Base-by-base conservation (phyloP, 371 early-diverging fungal genomes). In the Saksenaea vasiformis region DNA sequence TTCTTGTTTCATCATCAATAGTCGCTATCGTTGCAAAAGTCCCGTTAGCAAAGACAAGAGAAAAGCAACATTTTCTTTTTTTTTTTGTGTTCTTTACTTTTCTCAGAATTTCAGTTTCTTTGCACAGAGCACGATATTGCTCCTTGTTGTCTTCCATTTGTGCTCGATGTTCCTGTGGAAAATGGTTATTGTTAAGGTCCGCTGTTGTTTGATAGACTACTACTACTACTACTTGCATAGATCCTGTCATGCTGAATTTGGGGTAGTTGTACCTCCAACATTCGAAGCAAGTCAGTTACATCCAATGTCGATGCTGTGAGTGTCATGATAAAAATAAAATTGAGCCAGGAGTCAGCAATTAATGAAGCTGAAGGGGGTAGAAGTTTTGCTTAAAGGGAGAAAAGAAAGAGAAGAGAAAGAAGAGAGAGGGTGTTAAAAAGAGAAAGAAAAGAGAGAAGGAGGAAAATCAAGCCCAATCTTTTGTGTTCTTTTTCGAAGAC, bases 91-190 rank as follows among this genome's bases (percentile, higher is more conserved):
- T 38, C 5, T 1, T 47, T 65, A 72, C 72, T 61, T 67, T 72
- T 55, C 66, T 66, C 37, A 72, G 54, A 35, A 58, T 43, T 26
- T 68, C 72, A 0, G 65, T 38, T 58, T 72, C 65, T 35, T 56
- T 58, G 47, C 57, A 53, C 9, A 72, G 54, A 9, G 56, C 36
- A 31, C 64, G 67, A 27, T 64, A 70, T 41, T 70, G 63, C 34
- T 70, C 71, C 37, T 58, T 66, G 64, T 59, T 67, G 37, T 65
- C 65, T 39, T 67, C 62, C 63, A 72, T 63, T 34, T 65, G 72
- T 14, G 28, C 62, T 51, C 53, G 60, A 53, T 70, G 65, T 27
- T 70, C 66, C 63, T 66, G 37, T 27, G 15, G n/a, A 19, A 9
- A 47, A 22, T n/a, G 9, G 51, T 47, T 47, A 28, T 38, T 27